Conservation (phyloP, 2,329 filamentous ascomycete species). For the Helminthosporium solani region DNA sequence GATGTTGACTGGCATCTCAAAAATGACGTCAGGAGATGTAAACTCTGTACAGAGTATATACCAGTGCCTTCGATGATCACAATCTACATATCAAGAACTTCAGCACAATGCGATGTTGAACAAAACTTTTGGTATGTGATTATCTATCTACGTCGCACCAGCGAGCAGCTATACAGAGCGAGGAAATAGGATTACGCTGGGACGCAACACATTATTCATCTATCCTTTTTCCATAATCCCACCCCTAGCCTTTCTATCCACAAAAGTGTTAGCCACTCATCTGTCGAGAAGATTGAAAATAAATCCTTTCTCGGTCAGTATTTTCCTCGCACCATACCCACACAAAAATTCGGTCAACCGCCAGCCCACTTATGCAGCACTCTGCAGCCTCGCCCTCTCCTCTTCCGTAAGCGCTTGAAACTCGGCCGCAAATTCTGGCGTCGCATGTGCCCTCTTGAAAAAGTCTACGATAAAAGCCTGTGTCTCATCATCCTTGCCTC, state of each 20-base stretch:
- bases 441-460: constrained; percentile 62
- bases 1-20: too few species aligned
- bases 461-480: constrained; percentile 81
- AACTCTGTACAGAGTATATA: too few species aligned
- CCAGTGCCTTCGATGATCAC: too few species aligned
- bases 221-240: background rate
- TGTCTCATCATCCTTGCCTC: constrained; percentile 85
- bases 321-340: too few species aligned
- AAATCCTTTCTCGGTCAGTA: too few species aligned
- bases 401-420: constrained; percentile 56
- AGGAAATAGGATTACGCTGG: background rate
- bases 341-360: background rate
- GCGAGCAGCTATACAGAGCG: background rate
- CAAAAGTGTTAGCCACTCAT: background rate
- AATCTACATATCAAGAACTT: too few species aligned
- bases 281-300: too few species aligned
- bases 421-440: constrained; percentile 56
- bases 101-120: too few species aligned
- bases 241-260: background rate
- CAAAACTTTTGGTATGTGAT: background rate
- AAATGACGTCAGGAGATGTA: too few species aligned
- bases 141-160: background rate
- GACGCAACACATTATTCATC: background rate
- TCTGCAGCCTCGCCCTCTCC: constrained; percentile 38
- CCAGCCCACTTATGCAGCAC: background rate